Evolutionary conservation across 352 stramenopile genomes (phyloP).

Genomic region (Stephanocyclus meneghinianus): DNA sequence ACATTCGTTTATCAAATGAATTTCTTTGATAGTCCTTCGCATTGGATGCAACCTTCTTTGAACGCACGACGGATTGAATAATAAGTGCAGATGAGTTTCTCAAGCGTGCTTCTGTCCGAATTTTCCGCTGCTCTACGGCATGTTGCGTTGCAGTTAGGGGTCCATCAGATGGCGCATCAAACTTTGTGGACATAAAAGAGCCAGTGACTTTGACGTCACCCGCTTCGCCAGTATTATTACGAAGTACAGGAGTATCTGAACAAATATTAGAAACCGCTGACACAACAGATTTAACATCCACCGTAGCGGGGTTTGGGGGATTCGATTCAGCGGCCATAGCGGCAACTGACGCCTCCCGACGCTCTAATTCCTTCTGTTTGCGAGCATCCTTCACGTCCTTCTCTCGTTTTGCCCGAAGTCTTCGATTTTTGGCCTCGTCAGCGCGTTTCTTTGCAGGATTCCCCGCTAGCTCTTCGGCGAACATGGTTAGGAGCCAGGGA

Average conservation of each 20-base stretch:
- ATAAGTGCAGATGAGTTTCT: constrained; percentile 31
- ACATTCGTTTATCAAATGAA: constrained; percentile 58
- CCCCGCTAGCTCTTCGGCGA: constrained; percentile 71
- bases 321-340: background rate
- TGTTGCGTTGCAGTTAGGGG: constrained; percentile 63
- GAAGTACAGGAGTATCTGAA: background rate
- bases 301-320: background rate
- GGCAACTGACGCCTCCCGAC: constrained; percentile 14
- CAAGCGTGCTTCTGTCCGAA: constrained; percentile 51
- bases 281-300: background rate
- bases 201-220: background rate
- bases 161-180: background rate
- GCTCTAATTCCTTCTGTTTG: constrained; percentile 53
- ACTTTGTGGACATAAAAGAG: background rate
- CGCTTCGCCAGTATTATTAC: background rate
- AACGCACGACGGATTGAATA: constrained; percentile 66
- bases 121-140: constrained; percentile 62
- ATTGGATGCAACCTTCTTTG: constrained; percentile 42
- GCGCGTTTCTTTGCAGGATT: constrained; percentile 67
- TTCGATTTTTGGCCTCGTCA: constrained; percentile 59
- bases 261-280: background rate
- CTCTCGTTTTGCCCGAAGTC: constrained; percentile 58
- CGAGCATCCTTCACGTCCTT: constrained; percentile 51
- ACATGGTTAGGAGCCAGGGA: constrained; percentile 73
- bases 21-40: constrained; percentile 41